Evolutionary conservation across 2,329 filamentous ascomycete species (phyloP), one percentile per base, ranked within the genome.

Genomic region (Fusarium sp.): DNA sequence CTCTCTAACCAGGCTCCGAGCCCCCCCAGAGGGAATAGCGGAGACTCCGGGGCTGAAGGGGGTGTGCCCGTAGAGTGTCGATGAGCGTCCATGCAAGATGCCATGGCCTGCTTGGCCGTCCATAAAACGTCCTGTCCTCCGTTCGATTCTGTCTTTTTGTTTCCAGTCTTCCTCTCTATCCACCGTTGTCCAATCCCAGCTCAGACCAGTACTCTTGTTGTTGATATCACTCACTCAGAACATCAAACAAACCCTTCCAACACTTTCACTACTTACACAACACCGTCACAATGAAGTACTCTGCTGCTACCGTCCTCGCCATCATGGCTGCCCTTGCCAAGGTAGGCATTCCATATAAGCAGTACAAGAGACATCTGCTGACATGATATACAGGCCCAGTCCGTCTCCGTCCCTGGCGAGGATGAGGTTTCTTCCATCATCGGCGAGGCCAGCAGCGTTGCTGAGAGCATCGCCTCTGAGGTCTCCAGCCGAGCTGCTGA

Each of bases 251-350:
- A 63, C 31, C 35, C 38, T 58, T 47, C 60, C 61, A 71, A n/a
- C n/a, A 61, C 50, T 52, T 7, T 31, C 47, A 54, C 47, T 52
- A 61, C 62, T 34, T 58, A 66, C 54, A 57, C 54, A 70, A 67
- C 37, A 70, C 64, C 69, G 62, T 67, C 77, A 77, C 50, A 66
- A 84, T 85, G 83, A 83, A 83, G 81, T 81, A 83, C 80, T 78
- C 81, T 77, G 77, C 76, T 73, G 71, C 77, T 52, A 75, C 79
- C 63, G 50, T 82, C 70, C 68, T 75, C 31, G 70, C 82, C 64
- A 76, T 79, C 71, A 73, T 83, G 52, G 78, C 78, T 59, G 79
- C 81, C 64, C 47, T 73, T 27, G 66, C 69, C 63, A 63, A 76
- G 66, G 75, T 77, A 70, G 18, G 67, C 63, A 22, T 37, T 35